Percentiles rank a stretch among this genome's conserved stretches.
Evolutionary conservation across 306 rosid species (phyloP).

Genomic region (Vigna hirtella): DNA sequence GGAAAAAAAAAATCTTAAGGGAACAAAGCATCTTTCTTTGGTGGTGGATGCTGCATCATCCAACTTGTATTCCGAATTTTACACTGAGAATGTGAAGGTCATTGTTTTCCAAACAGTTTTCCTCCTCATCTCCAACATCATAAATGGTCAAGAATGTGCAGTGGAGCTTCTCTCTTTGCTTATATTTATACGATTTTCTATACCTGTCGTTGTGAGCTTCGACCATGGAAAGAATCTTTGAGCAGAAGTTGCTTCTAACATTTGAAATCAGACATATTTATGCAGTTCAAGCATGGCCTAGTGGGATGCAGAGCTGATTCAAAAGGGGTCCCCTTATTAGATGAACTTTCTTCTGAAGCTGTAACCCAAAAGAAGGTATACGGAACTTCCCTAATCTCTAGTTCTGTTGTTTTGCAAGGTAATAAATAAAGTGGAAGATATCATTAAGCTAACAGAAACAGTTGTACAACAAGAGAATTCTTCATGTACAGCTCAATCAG

Average conservation of each 20-base stretch:
- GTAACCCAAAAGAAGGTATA: conserved; percentile 16
- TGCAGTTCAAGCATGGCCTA: conserved; percentile 1
- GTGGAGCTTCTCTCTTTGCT: neutral
- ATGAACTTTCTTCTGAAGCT: conserved; percentile 14
- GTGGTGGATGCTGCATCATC: conserved; percentile 34
- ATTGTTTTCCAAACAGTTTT: neutral
- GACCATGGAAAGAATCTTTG: neutral
- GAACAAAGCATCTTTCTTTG: conserved; percentile 23
- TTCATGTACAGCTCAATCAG: neutral
- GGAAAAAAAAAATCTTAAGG: neutral
- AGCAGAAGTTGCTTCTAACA: neutral
- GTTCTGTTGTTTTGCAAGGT: neutral
- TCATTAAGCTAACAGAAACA: neutral
- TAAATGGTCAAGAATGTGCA: neutral
- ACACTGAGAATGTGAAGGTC: neutral
- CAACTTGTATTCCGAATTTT: neutral
- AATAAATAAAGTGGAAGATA: neutral
- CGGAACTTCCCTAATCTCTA: neutral
- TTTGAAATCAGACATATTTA: neutral
- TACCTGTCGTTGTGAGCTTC: conserved; percentile 3
- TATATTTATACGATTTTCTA: neutral
- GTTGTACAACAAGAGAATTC: neutral
- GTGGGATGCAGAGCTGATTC: neutral
- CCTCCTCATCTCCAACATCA: neutral
- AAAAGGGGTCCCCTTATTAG: neutral